Conservation (phyloP, 2,329 filamentous ascomycete genomes). For the Xylaria sp. region DNA sequence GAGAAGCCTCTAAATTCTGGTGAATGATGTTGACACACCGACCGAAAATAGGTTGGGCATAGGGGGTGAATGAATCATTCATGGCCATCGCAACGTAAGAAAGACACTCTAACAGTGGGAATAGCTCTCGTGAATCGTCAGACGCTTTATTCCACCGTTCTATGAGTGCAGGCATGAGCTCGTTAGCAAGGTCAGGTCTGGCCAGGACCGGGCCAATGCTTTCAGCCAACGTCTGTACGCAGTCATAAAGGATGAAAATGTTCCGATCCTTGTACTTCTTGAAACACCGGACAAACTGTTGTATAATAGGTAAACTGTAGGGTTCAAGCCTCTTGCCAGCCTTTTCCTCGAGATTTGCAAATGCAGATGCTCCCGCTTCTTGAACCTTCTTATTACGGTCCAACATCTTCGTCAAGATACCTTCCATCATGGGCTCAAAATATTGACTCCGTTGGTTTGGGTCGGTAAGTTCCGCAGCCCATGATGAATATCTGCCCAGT, state of each 20-base stretch:
- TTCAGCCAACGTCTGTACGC: constrained; percentile 95
- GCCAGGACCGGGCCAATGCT: constrained; percentile 85
- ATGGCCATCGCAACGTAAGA: constrained; percentile 93
- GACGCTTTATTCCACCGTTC: constrained; percentile 86
- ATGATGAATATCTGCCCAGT: constrained; percentile 89
- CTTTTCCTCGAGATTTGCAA: constrained; percentile 95
- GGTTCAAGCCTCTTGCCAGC: constrained; percentile 82
- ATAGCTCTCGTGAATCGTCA: constrained; percentile 91
- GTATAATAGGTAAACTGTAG: constrained; percentile 89
- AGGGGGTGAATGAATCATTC: constrained; percentile 83
- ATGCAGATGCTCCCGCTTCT: constrained; percentile 93
- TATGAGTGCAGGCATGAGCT: constrained; percentile 93
- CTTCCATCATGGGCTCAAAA: constrained; percentile 98
- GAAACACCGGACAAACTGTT: constrained; percentile 93
- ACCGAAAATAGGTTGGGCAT: constrained; percentile 85
- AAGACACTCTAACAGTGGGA: constrained; percentile 94
- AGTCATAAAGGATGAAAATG: constrained; percentile 99
- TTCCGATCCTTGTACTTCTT: constrained; percentile 97
- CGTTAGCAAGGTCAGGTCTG: constrained; percentile 80
- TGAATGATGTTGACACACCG: constrained; percentile 93
- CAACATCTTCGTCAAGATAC: constrained; percentile 92
- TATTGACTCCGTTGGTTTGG: constrained; percentile 75
- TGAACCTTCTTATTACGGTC: constrained; percentile 98
- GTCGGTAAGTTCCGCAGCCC: constrained; percentile 82
- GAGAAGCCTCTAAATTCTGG: constrained; percentile 84